Evolutionary conservation across 495 filamentous ascomycete species (phyloP).

Genomic region (Penicillium simplicissimum): DNA sequence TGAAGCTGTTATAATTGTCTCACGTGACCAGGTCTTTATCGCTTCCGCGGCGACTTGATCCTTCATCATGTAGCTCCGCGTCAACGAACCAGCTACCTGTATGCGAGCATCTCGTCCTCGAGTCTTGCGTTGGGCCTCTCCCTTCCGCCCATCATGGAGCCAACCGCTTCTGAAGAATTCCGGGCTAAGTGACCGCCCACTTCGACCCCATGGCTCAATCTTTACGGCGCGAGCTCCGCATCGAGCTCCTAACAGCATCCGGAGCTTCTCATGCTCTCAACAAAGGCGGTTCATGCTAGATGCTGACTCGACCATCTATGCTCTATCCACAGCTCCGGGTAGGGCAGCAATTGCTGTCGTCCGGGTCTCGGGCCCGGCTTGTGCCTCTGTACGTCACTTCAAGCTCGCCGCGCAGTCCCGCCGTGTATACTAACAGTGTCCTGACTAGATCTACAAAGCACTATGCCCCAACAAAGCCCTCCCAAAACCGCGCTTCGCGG

Average conservation of each 20-base stretch:
- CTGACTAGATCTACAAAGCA: conserved; percentile 66
- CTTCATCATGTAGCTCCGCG: neutral
- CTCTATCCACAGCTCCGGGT: conserved; percentile 84
- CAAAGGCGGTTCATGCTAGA: conserved; percentile 27
- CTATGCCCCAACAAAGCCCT: conserved; percentile 67
- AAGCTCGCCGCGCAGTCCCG: neutral
- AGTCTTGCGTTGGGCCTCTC: conserved; percentile 30
- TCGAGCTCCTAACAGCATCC: conserved; percentile 1
- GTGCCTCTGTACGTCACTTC: conserved; percentile 57
- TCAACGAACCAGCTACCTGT: conserved; percentile 7
- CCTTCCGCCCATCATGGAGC: conserved; percentile 30
- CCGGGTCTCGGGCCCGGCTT: conserved; percentile 79
- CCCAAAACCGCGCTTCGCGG: conserved; percentile 74
- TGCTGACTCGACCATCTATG: conserved; percentile 75
- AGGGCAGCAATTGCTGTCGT: conserved; percentile 91
- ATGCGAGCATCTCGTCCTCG: conserved; percentile 35
- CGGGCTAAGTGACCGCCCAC: conserved; percentile 9
- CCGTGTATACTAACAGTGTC: conserved; percentile 13
- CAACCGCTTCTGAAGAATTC: conserved; percentile 6
- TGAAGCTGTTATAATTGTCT: neutral
- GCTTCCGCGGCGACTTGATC: neutral
- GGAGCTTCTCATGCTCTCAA: conserved; percentile 30
- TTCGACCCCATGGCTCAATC: conserved; percentile 17
- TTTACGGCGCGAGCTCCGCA: conserved; percentile 7
- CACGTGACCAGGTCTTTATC: neutral